Evolutionary conservation across 306 rosid genomes (phyloP).

Genomic region (Cucurbita pepo): DNA sequence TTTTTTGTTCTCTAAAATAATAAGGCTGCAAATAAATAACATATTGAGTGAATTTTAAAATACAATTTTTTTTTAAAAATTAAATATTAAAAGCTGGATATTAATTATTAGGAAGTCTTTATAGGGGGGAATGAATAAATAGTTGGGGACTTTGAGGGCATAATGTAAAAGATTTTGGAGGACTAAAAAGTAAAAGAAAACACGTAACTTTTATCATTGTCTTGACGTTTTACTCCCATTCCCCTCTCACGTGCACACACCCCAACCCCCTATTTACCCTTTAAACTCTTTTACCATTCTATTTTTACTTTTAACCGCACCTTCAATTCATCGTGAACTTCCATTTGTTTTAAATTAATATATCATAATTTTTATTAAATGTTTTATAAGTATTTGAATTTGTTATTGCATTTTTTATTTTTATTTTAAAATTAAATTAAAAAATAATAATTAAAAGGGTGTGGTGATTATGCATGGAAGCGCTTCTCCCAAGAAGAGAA

Average conservation of each 20-base stretch:
- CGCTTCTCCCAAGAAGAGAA: conserved; percentile 85
- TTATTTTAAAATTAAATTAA: neutral
- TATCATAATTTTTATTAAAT: too few species aligned
- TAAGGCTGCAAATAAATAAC: neutral
- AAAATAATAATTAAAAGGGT: neutral
- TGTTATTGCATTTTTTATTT: too few species aligned
- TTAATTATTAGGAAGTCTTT: neutral
- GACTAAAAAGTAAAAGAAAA: conserved; percentile 65
- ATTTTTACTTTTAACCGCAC: neutral
- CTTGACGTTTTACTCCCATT: conserved; percentile 36
- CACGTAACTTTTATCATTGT: conserved; percentile 53
- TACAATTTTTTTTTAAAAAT: neutral
- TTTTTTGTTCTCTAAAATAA: neutral
- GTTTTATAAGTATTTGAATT: too few species aligned
- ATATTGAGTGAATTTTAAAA: neutral
- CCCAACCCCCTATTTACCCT: conserved; percentile 5
- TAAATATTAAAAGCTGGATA: neutral
- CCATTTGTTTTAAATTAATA: too few species aligned
- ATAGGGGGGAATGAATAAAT: conserved; percentile 13
- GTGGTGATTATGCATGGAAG: conserved; percentile 72
- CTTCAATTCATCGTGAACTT: neutral
- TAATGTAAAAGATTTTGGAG: conserved; percentile 64
- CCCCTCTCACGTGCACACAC: conserved; percentile 76
- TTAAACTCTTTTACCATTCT: neutral
- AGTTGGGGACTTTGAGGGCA: conserved; percentile 42